Conservation (phyloP, 768 basidiomycete genomes). For the Goffeauzyma gilvescens region DNA sequence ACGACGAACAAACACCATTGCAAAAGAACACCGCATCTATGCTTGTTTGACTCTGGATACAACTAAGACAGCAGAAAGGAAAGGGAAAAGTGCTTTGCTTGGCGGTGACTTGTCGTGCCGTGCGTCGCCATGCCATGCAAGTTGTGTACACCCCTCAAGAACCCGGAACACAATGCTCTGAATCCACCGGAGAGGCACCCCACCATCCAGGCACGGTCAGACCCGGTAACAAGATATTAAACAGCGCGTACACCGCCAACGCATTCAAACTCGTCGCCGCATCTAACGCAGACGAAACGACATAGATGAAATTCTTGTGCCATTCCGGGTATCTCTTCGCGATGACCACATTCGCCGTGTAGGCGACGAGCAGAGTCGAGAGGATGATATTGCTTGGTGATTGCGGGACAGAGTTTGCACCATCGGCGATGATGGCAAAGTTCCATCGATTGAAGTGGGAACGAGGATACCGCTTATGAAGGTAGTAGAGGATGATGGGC, state of each 20-base stretch:
- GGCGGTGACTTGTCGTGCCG: too few relatives aligned
- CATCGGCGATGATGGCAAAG: constrained; percentile 30
- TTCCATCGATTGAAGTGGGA: constrained; percentile 27
- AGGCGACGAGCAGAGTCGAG: constrained; percentile 19
- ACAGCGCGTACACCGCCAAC: constrained; percentile 26
- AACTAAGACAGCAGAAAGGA: too few relatives aligned
- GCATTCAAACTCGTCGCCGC: constrained; percentile 31
- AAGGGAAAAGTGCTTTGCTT: too few relatives aligned
- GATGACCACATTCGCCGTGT: constrained; percentile 19
- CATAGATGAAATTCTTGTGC: constrained; percentile 24
- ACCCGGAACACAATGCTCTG: constrained; percentile 30
- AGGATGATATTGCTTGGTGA: constrained; percentile 30
- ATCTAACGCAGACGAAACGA: constrained; percentile 30
- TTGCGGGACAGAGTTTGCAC: constrained; percentile 30
- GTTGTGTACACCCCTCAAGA: too few relatives aligned
- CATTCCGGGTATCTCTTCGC: constrained; percentile 20
- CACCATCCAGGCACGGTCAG: constrained; percentile 25
- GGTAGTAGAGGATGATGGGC: constrained; percentile 20
- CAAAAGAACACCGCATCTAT: too few relatives aligned
- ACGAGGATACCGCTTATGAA: constrained; percentile 26
- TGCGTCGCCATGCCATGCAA: too few relatives aligned
- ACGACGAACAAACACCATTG: too few relatives aligned
- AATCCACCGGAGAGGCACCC: constrained; percentile 27
- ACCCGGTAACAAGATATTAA: constrained; percentile 20
- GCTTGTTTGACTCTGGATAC: too few relatives aligned